A percentile compares a stretch with the other conserved stretches of the same genome.
These are phyloP conservation scores for Pisolithus marmoratus DNA, from an alignment of 768 basidiomycete genomes.

Conservation along the genomic window DNA sequence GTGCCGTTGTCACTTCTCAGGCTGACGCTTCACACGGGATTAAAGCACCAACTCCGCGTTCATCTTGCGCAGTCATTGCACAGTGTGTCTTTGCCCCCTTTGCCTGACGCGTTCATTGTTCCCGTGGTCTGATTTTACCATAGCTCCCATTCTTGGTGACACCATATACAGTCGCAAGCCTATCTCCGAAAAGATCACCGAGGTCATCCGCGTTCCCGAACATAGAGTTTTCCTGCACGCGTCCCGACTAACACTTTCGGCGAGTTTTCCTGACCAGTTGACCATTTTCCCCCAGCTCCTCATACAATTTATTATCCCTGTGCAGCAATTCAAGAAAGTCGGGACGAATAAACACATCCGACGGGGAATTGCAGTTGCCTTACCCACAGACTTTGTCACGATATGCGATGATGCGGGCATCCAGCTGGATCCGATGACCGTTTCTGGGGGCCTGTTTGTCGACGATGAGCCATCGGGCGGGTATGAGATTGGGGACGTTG, in stretches of 20 bases:
- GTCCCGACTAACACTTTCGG: constrained; percentile 50
- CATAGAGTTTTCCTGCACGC: constrained; percentile 60
- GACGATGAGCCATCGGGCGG: constrained; percentile 36
- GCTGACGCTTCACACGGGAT: constrained; percentile 52
- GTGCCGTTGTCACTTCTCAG: constrained; percentile 53
- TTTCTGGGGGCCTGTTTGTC: constrained; percentile 42
- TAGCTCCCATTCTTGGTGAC: constrained; percentile 69
- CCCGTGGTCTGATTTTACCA: constrained; percentile 8
- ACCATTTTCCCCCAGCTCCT: neutral
- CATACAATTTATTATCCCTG: neutral
- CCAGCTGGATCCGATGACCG: constrained; percentile 30
- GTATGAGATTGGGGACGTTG: constrained; percentile 30
- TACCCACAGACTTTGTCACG: constrained; percentile 50
- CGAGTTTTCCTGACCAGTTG: constrained; percentile 25
- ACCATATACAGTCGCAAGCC: constrained; percentile 38
- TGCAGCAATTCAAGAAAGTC: constrained; percentile 43
- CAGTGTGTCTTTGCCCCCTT: constrained; percentile 27
- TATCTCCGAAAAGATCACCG: constrained; percentile 26
- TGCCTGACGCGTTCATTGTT: neutral
- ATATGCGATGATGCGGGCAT: constrained; percentile 46
- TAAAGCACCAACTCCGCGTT: constrained; percentile 69
- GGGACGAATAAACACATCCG: constrained; percentile 45
- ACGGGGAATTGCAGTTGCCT: constrained; percentile 50
- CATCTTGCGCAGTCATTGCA: constrained; percentile 50
- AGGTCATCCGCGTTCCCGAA: constrained; percentile 29